Conservation (phyloP, 2,329 filamentous ascomycete genomes). For the Aspergillus tanneri region DNA sequence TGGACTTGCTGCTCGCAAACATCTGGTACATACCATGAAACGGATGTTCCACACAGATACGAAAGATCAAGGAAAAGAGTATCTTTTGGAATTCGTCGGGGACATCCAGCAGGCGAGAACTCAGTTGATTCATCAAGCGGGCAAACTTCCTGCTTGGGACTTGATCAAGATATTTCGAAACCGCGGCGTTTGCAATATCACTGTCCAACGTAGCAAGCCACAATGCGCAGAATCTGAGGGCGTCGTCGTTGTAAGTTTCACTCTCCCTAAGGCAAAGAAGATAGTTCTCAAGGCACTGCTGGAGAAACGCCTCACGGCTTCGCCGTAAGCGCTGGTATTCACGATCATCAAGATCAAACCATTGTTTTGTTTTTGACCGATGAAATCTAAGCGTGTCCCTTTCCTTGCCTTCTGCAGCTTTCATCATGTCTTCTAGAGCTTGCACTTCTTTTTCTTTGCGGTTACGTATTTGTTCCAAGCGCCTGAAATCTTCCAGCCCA, state of each 20-base stretch:
- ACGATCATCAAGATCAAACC: constrained; percentile 85
- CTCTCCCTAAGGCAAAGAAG: constrained; percentile 79
- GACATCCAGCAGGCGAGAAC: constrained; percentile 80
- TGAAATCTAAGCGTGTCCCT: constrained; percentile 60
- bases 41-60: constrained; percentile 88
- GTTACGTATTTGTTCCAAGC: constrained; percentile 74
- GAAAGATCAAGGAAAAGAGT: constrained; percentile 70
- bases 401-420: constrained; percentile 50
- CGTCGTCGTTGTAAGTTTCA: constrained; percentile 84
- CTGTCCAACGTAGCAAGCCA: constrained; percentile 89
- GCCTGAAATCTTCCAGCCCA: constrained; percentile 76
- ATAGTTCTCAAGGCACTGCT: constrained; percentile 89
- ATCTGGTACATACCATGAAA: constrained; percentile 98
- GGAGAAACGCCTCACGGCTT: constrained; percentile 78
- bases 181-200: constrained; percentile 72
- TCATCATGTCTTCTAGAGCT: constrained; percentile 65
- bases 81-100: constrained; percentile 71
- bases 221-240: constrained; percentile 85
- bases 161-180: constrained; percentile 64
- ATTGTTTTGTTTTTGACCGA: constrained; percentile 73
- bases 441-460: constrained; percentile 78
- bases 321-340: constrained; percentile 78
- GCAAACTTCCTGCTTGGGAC: constrained; percentile 94
- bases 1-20: constrained; percentile 74
- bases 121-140: constrained; percentile 89